Evolutionary conservation across 805 yeast species (phyloP).

Genomic region (Metschnikowia lunata): DNA sequence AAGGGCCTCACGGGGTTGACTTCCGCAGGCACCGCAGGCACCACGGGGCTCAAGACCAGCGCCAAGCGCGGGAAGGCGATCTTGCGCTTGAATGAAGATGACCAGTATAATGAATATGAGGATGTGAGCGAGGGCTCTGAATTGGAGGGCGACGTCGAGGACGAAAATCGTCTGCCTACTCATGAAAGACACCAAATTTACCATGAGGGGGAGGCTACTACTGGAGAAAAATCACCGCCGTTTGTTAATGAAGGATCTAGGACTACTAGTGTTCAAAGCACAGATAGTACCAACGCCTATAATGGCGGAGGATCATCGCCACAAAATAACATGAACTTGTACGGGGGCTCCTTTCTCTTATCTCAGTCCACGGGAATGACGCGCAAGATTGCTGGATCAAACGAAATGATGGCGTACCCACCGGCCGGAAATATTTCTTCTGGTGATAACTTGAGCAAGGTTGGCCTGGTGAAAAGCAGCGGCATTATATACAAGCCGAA

Average conservation of each 20-base stretch:
- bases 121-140: conserved; percentile 26
- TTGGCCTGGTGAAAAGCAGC: conserved; percentile 10
- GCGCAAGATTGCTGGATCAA: conserved; percentile 24
- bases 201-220: background rate
- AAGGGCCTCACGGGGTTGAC: conserved; percentile 5
- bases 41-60: conserved; percentile 34
- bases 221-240: background rate
- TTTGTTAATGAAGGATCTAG: background rate
- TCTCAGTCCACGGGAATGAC: conserved; percentile 43
- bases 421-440: background rate
- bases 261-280: background rate
- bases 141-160: background rate
- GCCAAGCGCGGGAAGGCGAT: conserved; percentile 37
- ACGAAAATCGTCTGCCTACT: background rate
- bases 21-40: background rate
- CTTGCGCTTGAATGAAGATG: conserved; percentile 35
- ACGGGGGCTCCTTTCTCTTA: conserved; percentile 40
- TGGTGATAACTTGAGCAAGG: conserved; percentile 3
- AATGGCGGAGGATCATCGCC: background rate
- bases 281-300: background rate
- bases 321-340: conserved; percentile 20
- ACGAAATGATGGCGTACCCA: conserved; percentile 1
- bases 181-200: background rate
- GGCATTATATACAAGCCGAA: conserved; percentile 34
- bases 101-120: conserved; percentile 34